phyloP scores from a whole-genome alignment of 805 yeast genomes.

The Zygosaccharomyces pseudorouxii region DNA sequence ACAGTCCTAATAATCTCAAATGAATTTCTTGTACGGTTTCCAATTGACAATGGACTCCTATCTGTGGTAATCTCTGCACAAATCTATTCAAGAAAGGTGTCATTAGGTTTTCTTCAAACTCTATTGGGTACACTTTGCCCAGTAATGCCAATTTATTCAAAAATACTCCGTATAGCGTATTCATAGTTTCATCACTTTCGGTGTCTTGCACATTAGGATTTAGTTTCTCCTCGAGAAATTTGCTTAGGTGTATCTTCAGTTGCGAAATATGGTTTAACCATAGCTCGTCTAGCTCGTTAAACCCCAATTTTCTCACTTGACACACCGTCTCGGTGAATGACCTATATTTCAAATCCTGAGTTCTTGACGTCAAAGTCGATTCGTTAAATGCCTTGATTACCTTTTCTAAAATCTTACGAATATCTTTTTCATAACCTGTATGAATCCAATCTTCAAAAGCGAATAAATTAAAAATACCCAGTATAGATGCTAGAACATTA shows the following conservation, averaged over 20 bases:
- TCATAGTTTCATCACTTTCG: slow-evolving; percentile 12
- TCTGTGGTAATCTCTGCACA: slow-evolving; percentile 15
- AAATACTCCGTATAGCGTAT: slow-evolving; percentile 22
- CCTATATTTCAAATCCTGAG: slow-evolving; percentile 12
- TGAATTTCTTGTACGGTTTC: slow-evolving; percentile 18
- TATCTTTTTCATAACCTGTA: slow-evolving; percentile 22
- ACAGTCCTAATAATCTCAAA: slow-evolving; percentile 26
- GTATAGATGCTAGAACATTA: slow-evolving; percentile 20
- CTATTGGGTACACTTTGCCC: slow-evolving; percentile 27
- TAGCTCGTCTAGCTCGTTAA: slow-evolving; percentile 24
- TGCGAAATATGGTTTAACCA: slow-evolving; percentile 25
- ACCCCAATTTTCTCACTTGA: slow-evolving; percentile 20
- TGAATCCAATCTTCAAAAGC: slow-evolving; percentile 32
- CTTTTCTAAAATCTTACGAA: slow-evolving; percentile 18
- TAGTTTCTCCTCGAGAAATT: slow-evolving; percentile 23
- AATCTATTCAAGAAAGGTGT: slow-evolving; percentile 17
- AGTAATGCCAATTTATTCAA: slow-evolving; percentile 28
- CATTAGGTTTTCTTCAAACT: slow-evolving; percentile 21
- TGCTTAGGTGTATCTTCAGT: slow-evolving; percentile 21
- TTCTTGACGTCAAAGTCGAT: slow-evolving; percentile 11
- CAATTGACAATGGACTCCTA: slow-evolving; percentile 7
- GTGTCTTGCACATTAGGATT: slow-evolving; percentile 3
- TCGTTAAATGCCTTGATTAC: slow-evolving; percentile 24
- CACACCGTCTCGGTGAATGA: slow-evolving; percentile 19
- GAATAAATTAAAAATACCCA: slow-evolving; percentile 27